These are phyloP conservation scores for Phytophthora hybrid DNA, from an alignment of 352 stramenopile genomes.

Conservation along the genomic window DNA sequence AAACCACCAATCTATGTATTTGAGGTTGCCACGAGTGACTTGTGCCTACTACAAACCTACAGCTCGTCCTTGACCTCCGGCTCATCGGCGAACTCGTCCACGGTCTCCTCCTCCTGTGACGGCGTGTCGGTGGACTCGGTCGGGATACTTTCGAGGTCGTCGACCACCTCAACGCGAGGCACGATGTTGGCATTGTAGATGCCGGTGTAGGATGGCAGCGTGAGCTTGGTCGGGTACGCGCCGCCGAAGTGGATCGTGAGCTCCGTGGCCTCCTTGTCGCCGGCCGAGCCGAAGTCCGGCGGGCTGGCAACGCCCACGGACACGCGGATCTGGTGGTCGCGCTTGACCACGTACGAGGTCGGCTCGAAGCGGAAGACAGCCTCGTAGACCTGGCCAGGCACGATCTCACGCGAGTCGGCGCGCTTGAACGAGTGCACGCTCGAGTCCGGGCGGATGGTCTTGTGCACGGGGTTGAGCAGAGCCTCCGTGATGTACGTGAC, in stretches of 20 bases:
- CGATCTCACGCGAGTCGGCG: constrained; percentile 64
- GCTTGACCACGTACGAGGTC: constrained; percentile 82
- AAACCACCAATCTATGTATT: constrained; percentile 36
- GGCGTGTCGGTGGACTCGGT: constrained; percentile 29
- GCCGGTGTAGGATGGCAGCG: constrained; percentile 65
- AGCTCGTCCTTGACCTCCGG: constrained; percentile 57
- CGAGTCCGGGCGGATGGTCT: constrained; percentile 62
- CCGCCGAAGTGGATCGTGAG: constrained; percentile 81
- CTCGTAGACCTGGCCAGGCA: constrained; percentile 76
- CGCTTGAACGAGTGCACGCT: constrained; percentile 79
- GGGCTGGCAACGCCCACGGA: constrained; percentile 67
- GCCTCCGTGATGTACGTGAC: constrained; percentile 87
- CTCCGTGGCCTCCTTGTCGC: constrained; percentile 63
- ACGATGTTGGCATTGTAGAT: constrained; percentile 75
- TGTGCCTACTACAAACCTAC: constrained; percentile 37
- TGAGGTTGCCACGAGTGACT: constrained; percentile 12
- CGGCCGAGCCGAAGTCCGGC: constrained; percentile 64
- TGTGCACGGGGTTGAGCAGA: constrained; percentile 76
- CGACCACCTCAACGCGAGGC: constrained; percentile 39
- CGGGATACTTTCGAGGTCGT: constrained; percentile 39
- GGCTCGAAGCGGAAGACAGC: constrained; percentile 80
- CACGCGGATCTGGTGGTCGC: constrained; percentile 78
- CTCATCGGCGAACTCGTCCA: constrained; percentile 63
- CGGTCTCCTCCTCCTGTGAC: constrained; percentile 35
- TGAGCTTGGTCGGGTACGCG: constrained; percentile 75